Percentiles rank a stretch among this genome's conserved stretches.
phyloP scores from a whole-genome alignment of 164 flowering plant species.

The Pachysandra terminalis region DNA sequence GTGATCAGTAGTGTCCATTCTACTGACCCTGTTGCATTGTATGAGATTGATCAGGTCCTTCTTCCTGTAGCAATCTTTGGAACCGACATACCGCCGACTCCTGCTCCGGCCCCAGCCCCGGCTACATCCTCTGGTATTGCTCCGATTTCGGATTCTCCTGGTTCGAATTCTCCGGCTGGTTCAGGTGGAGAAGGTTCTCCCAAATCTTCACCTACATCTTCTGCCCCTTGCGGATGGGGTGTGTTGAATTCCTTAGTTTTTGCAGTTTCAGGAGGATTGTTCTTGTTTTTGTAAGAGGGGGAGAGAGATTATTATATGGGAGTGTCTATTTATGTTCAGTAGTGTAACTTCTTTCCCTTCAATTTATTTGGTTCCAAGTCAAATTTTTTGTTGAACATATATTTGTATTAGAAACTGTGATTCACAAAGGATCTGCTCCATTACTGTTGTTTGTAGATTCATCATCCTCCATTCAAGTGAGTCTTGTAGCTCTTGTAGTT shows the following conservation, averaged over 20 bases:
- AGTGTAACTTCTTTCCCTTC: too few relatives aligned
- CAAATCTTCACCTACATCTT: slow-evolving; percentile 21
- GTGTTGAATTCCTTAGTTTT: slow-evolving; percentile 32
- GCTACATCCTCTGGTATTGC: slow-evolving; percentile 54
- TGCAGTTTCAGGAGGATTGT: slow-evolving; percentile 34
- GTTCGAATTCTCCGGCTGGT: too few relatives aligned
- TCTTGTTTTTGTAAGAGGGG: slow-evolving; percentile 36
- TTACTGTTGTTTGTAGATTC: too few relatives aligned
- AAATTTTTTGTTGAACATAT: too few relatives aligned
- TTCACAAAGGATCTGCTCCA: too few relatives aligned
- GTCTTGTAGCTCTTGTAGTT: too few relatives aligned
- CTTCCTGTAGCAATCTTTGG: slow-evolving; percentile 89
- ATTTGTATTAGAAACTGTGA: too few relatives aligned
- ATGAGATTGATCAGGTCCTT: slow-evolving; percentile 66
- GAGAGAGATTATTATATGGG: slow-evolving; percentile 3
- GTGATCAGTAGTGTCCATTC: slow-evolving; percentile 72
- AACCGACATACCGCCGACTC: slow-evolving; percentile 64
- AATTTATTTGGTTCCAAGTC: too few relatives aligned
- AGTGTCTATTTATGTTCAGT: too few relatives aligned
- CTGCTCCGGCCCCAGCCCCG: too few relatives aligned
- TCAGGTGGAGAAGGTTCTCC: slow-evolving; percentile 19
- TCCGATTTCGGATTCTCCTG: slow-evolving; percentile 53
- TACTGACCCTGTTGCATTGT: slow-evolving; percentile 72
- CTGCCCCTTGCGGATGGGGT: slow-evolving; percentile 31
- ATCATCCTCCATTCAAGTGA: too few relatives aligned